These are phyloP conservation scores for Xylaria grammica DNA, from an alignment of 495 filamentous ascomycete genomes.

Conservation along the genomic window DNA sequence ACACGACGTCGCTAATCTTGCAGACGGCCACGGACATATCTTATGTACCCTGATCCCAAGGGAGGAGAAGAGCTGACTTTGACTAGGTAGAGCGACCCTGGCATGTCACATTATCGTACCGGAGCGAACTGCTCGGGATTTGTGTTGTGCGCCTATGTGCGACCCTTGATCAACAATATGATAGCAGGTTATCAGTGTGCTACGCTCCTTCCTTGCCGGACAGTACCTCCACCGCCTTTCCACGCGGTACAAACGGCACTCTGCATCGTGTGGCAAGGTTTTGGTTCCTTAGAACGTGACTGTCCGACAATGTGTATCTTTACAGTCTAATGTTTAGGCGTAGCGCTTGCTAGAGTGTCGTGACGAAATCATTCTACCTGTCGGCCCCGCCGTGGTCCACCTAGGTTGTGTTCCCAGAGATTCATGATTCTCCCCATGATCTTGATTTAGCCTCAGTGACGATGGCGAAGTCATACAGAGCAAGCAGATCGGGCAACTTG, in stretches of 20 bases:
- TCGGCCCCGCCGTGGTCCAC: background rate
- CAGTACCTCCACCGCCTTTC: slow-evolving; percentile 14
- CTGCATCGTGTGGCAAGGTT: slow-evolving; percentile 19
- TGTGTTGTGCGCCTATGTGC: slow-evolving; percentile 19
- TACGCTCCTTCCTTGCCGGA: background rate
- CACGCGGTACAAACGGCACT: slow-evolving; percentile 22
- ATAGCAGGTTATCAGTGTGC: slow-evolving; percentile 3
- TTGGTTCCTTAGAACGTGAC: slow-evolving; percentile 10
- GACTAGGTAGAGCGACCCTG: slow-evolving; percentile 4
- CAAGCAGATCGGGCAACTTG: slow-evolving; percentile 4
- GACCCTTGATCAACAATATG: slow-evolving; percentile 13
- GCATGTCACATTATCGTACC: slow-evolving; percentile 18
- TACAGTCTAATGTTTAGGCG: background rate
- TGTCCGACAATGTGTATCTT: slow-evolving; percentile 15
- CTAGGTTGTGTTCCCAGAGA: slow-evolving; percentile 19
- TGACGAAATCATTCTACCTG: slow-evolving; percentile 1
- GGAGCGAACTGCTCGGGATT: slow-evolving; percentile 22
- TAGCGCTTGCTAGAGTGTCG: background rate
- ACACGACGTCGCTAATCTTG: slow-evolving; percentile 27
- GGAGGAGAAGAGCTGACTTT: slow-evolving; percentile 10
- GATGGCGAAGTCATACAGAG: slow-evolving; percentile 6
- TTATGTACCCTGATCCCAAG: slow-evolving; percentile 13
- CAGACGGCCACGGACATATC: slow-evolving; percentile 22
- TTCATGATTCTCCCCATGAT: slow-evolving; percentile 15
- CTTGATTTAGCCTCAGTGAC: slow-evolving; percentile 6